phyloP scores from a whole-genome alignment of 495 filamentous ascomycete genomes.

The Jackrogersella minutella region DNA sequence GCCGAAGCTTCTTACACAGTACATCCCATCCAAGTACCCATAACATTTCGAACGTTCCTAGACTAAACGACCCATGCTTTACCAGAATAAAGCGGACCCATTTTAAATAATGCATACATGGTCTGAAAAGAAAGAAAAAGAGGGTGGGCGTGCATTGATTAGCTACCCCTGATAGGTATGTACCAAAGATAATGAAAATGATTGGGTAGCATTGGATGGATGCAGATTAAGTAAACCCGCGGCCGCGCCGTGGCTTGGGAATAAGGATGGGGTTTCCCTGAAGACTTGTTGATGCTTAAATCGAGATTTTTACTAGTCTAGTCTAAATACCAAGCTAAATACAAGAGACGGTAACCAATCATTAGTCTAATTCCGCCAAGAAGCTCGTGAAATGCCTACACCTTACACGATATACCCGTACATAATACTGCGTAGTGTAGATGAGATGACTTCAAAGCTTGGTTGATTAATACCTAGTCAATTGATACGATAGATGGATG shows the following conservation, averaged over 20 bases:
- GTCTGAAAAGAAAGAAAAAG: constrained; percentile 1
- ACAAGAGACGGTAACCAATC: constrained; percentile 28
- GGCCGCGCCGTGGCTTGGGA: constrained; percentile 24
- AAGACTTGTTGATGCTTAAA: constrained; percentile 13
- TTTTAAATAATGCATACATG: constrained; percentile 22
- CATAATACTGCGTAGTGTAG: no score
- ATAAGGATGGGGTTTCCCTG: constrained; percentile 28
- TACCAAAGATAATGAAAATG: constrained; percentile 5
- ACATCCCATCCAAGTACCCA: no score
- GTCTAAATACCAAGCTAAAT: no score
- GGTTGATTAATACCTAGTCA: background rate
- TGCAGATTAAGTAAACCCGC: constrained; percentile 21
- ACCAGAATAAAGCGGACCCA: constrained; percentile 19
- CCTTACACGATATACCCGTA: no score
- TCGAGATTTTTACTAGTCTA: constrained; percentile 27
- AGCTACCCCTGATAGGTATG: background rate
- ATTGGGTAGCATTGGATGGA: constrained; percentile 8
- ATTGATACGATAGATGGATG: background rate
- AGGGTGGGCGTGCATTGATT: constrained; percentile 24
- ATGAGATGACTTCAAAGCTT: background rate
- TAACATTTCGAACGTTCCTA: no score
- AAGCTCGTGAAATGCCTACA: background rate
- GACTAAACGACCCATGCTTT: constrained; percentile 2
- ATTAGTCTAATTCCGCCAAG: constrained; percentile 3
- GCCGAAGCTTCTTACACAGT: constrained; percentile 36